These are phyloP conservation scores for Hsuehochloa calcarea DNA, from an alignment of 176 grass and related monocot genomes.

Conservation along the genomic window DNA sequence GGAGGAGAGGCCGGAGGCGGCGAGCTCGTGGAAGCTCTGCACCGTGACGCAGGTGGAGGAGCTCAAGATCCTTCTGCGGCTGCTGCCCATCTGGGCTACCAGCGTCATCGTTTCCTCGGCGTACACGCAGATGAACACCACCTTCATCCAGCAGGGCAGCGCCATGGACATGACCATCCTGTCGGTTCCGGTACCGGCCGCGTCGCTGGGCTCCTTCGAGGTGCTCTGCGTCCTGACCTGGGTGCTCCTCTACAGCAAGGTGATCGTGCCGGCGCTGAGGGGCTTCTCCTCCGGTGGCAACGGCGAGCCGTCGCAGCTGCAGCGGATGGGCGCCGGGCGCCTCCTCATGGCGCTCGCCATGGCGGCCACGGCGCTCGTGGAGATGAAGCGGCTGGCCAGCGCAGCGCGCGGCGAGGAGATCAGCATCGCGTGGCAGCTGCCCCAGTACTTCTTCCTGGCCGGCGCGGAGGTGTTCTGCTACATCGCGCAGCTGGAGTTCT, in stretches of 20 bases:
- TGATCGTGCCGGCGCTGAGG: conserved; percentile 42
- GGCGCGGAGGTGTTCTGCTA: conserved; percentile 63
- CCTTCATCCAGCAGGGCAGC: conserved; percentile 74
- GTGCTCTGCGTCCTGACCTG: conserved; percentile 53
- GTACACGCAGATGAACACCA: conserved; percentile 74
- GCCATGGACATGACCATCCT: conserved; percentile 54
- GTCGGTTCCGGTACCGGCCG: conserved; percentile 52
- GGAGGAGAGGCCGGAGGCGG: conserved; percentile 27
- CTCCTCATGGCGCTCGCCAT: conserved; percentile 57
- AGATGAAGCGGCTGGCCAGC: conserved; percentile 51
- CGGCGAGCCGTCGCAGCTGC: conserved; percentile 55
- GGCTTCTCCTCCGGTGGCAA: neutral
- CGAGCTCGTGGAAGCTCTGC: conserved; percentile 48
- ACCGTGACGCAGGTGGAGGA: conserved; percentile 90
- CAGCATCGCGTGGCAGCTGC: conserved; percentile 68
- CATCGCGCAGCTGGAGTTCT: conserved; percentile 80
- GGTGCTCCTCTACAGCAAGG: conserved; percentile 63
- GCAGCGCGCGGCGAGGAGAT: conserved; percentile 30
- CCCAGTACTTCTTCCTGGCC: conserved; percentile 64
- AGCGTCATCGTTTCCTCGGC: conserved; percentile 56
- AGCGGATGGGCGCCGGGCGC: conserved; percentile 65
- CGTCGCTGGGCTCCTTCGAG: conserved; percentile 62
- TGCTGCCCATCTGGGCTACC: conserved; percentile 61
- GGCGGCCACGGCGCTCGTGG: conserved; percentile 47
- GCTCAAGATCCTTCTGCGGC: conserved; percentile 61